Conservation (phyloP, 1,139 yeast genomes). For the Kluyveromyces marxianus region DNA sequence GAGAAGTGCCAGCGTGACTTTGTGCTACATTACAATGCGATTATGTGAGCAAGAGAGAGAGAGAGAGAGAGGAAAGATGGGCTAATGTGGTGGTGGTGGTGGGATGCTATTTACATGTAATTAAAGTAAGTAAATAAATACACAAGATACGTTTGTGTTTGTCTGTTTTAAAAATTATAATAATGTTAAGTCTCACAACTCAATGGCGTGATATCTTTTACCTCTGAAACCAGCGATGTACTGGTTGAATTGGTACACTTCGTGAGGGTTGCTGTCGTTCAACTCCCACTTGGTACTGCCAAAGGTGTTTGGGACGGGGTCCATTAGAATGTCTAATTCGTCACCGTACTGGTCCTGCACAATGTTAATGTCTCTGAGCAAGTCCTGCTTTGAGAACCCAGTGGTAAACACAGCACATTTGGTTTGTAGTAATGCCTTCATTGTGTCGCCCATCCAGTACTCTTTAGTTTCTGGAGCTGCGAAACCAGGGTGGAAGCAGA, state of each 20-base stretch:
- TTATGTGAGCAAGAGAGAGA: conserved; percentile 27
- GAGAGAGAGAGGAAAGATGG: background rate
- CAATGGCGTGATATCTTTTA: conserved; percentile 85
- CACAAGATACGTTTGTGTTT: background rate
- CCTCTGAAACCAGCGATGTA: conserved; percentile 89
- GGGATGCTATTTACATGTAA: background rate
- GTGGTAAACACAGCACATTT: conserved; percentile 90
- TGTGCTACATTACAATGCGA: conserved; percentile 56
- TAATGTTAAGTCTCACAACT: conserved; percentile 12
- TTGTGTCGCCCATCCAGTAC: conserved; percentile 85
- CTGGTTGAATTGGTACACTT: conserved; percentile 86
- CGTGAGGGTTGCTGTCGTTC: conserved; percentile 85
- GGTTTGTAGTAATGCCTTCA: conserved; percentile 82
- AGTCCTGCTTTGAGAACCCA: conserved; percentile 76
- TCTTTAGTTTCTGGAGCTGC: conserved; percentile 74
- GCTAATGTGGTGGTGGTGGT: background rate
- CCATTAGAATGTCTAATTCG: conserved; percentile 76
- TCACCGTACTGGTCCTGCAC: conserved; percentile 56
- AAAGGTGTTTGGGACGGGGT: conserved; percentile 63
- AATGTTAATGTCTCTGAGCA: conserved; percentile 65
- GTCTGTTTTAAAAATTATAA: background rate
- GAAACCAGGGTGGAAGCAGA: conserved; percentile 92
- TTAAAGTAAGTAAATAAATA: background rate
- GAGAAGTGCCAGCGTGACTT: conserved; percentile 84
- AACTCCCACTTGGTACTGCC: conserved; percentile 91